phyloP scores from a whole-genome alignment of 2,329 filamentous ascomycete genomes.

The Endoconidiophora laricicola region DNA sequence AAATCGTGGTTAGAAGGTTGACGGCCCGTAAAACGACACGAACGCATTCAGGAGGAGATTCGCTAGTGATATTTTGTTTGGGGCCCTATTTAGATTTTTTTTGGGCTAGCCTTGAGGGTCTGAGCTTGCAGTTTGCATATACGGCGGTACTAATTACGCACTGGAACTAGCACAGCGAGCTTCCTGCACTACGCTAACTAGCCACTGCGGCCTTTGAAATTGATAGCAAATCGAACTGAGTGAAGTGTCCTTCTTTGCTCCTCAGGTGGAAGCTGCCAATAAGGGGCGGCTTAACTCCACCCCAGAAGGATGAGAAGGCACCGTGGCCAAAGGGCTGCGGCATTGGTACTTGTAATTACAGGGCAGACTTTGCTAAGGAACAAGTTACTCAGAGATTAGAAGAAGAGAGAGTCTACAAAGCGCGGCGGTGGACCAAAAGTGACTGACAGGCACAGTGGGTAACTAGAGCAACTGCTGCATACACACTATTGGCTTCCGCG shows the following conservation, averaged over 20 bases:
- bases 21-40: slow-evolving; percentile 8
- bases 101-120: background rate
- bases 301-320: slow-evolving; percentile 4
- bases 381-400: background rate
- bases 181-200: no score
- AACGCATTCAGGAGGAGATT: slow-evolving; percentile 9
- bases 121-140: no score
- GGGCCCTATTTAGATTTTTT: background rate
- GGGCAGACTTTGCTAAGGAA: no score
- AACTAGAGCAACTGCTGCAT: no score
- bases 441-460: no score
- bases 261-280: slow-evolving; percentile 3
- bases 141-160: background rate
- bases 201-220: no score
- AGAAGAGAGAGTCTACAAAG: no score
- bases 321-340: background rate
- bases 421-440: no score
- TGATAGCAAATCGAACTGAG: slow-evolving; percentile 1
- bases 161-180: no score
- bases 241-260: slow-evolving; percentile 7
- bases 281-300: slow-evolving; percentile 8
- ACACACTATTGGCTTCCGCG: no score
- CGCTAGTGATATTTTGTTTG: slow-evolving; percentile 4
- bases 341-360: background rate
- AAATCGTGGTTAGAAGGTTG: slow-evolving; percentile 5